These are phyloP conservation scores for Diaporthe batatas DNA, from an alignment of 2,329 filamentous ascomycete genomes.

Conservation along the genomic window DNA sequence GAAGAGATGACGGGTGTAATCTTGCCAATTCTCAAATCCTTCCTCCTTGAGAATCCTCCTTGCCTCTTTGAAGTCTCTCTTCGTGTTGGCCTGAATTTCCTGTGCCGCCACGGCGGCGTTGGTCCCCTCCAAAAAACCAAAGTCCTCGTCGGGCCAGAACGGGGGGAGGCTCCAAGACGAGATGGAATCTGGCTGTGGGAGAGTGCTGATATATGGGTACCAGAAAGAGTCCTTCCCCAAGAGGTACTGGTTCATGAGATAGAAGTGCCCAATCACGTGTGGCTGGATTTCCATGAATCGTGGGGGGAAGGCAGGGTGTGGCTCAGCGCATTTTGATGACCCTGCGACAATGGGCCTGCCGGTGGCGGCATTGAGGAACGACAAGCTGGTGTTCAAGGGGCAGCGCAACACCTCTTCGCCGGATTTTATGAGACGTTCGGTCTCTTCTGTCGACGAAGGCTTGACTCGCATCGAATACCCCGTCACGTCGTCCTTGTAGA, in stretches of 20 bases:
- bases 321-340: neutral
- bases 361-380: conserved; percentile 68
- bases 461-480: conserved; percentile 68
- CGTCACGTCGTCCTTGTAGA: conserved; percentile 64
- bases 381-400: conserved; percentile 67
- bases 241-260: conserved; percentile 77
- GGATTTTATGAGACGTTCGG: conserved; percentile 45
- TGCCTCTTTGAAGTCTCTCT: conserved; percentile 61
- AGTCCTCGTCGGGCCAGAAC: conserved; percentile 74
- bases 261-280: conserved; percentile 75
- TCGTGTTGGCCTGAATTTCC: conserved; percentile 62
- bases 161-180: conserved; percentile 68
- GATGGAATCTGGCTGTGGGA: conserved; percentile 71
- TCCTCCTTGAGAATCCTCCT: conserved; percentile 53
- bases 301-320: conserved; percentile 56
- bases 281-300: conserved; percentile 66
- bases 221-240: conserved; percentile 71
- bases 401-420: conserved; percentile 65
- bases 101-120: conserved; percentile 63
- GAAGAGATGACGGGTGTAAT: conserved; percentile 66
- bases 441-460: neutral
- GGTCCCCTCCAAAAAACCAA: conserved; percentile 68
- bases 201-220: conserved; percentile 74
- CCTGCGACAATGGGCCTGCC: conserved; percentile 48
- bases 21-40: conserved; percentile 47